Evolutionary conservation across 2,329 filamentous ascomycete species (phyloP), one percentile per base, ranked within the genome.

Genomic region (Penicillium aurantiogriseum): DNA sequence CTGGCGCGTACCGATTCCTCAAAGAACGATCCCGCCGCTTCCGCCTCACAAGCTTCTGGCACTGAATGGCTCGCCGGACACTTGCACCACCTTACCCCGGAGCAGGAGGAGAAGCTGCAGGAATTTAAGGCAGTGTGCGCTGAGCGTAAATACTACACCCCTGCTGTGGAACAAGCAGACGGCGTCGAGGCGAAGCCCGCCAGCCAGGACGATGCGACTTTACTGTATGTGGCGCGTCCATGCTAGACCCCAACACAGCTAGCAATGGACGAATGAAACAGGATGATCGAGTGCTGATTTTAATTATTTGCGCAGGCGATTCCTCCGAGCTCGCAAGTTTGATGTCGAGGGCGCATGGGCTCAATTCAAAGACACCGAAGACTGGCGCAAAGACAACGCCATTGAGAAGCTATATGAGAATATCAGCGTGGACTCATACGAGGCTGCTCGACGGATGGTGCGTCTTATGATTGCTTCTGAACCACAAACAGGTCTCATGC

Each of bases 291-390:
- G 17, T 53, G 19, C 49, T 46, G 29, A 47, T 7, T 5, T 7
- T 27, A 1, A 8, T 23, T 25, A 2, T 42, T 25, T 47, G 4
- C 9, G 13, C 21, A 94, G 91, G 61, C 91, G 92, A 59, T 97
- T 89, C 74, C 81, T 97, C 50, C 89, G 92, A 67, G 92, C 92
- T 35, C 86, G 92, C 56, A 89, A 87, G 74, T 97, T 93, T 80
- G 79, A 88, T 29, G 83, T 90, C 10, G 77, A 86, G 64, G 91
- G 93, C 64, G 92, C 92, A 13, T 88, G 88, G 71, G 82, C 79
- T 58, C 92, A 97, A 77, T 96, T 96, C 78, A 87, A 88, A 68
- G 90, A 92, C 54, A 96, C 92, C 0, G 91, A 96, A 75, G 85
- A 90, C 57, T 97, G 92, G 90, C 86, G 92, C 59, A 84, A 84